These are phyloP conservation scores for Ajuga reptans DNA, from an alignment of 305 asterid species.

Conservation along the genomic window DNA sequence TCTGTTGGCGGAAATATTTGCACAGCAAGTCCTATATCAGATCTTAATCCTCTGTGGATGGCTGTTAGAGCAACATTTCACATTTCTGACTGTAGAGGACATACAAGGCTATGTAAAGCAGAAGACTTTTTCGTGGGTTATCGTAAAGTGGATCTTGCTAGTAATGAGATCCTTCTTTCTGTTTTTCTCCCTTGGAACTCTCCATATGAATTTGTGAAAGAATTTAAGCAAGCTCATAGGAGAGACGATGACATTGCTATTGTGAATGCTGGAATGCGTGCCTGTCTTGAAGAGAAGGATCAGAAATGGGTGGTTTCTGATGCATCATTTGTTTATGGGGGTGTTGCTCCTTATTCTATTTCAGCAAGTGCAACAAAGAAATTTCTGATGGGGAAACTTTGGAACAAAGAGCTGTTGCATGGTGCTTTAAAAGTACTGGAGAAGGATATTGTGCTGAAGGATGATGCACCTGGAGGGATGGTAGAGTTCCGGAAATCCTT, in stretches of 20 bases:
- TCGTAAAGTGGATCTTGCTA: conserved; percentile 73
- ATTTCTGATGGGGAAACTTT: conserved; percentile 60
- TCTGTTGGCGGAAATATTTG: conserved; percentile 94
- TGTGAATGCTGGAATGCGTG: conserved; percentile 93
- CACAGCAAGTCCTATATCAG: conserved; percentile 97
- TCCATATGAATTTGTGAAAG: conserved; percentile 64
- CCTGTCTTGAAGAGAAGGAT: conserved; percentile 47
- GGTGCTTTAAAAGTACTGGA: conserved; percentile 53
- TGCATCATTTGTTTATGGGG: conserved; percentile 72
- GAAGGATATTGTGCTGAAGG: conserved; percentile 68
- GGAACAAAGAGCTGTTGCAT: conserved; percentile 59
- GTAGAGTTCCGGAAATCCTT: conserved; percentile 78
- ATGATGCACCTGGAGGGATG: conserved; percentile 97
- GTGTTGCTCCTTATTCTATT: conserved; percentile 80
- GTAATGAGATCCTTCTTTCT: conserved; percentile 64
- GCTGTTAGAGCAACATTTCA: conserved; percentile 66
- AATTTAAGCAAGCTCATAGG: conserved; percentile 90
- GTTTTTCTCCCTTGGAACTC: conserved; percentile 78
- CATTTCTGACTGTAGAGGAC: conserved; percentile 57
- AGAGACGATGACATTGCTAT: conserved; percentile 95
- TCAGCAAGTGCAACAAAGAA: conserved; percentile 45
- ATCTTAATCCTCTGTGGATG: conserved; percentile 92
- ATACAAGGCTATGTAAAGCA: conserved; percentile 50
- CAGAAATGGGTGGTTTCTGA: conserved; percentile 66
- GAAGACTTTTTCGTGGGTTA: conserved; percentile 68